Evolutionary conservation across 805 yeast genomes (phyloP), one percentile per base, ranked within the genome.

Genomic region (Teunomyces panamensis): DNA sequence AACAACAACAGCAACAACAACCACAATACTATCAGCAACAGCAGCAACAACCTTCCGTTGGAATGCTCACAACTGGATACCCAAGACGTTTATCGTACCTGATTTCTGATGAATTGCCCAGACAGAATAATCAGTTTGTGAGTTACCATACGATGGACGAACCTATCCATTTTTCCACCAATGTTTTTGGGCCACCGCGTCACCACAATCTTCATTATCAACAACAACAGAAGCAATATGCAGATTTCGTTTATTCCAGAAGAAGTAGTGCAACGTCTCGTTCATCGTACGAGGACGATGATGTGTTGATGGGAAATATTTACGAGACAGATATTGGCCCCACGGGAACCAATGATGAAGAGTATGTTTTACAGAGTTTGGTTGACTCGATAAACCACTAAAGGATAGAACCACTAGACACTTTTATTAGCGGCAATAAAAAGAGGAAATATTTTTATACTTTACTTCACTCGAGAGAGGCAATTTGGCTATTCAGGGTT

Each of bases 381-480:
- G 75, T 71, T 42, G 76, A 72, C 49, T 70, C 73, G 24, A 67
- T 72, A 36, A 67, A 71, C 54, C 67, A 67, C 45, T 69, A 46
- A 42, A 39, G 26, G 28, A 30, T 17, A 39, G 34, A 39, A 24
- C 13, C 24, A 16, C 39, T 17, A 24, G 27, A 24, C 27, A 36
- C 8, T 17, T 16, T 17, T 32, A 13, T 13, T 13, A 32, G 10
- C 34, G 34, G 34, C 9, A n/a, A 32, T 16, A 32, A 13, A 32
- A 32, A 32, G 34, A 32, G 34, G 17, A 32, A 32, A 8, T 32
- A 8, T 17, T 16, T 34, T 30, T 30, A 30, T 30, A 7, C 6
- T 30, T 32, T 32, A 32, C 17, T 32, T 32, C 34, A 32, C 17
- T 16, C 13, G 14, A 30, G 16, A 13, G 34, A 13, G 9, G 13